A percentile compares a stretch with the other conserved stretches of the same genome.
phyloP scores from a whole-genome alignment of 305 asterid genomes.

The Andrographis paniculata region DNA sequence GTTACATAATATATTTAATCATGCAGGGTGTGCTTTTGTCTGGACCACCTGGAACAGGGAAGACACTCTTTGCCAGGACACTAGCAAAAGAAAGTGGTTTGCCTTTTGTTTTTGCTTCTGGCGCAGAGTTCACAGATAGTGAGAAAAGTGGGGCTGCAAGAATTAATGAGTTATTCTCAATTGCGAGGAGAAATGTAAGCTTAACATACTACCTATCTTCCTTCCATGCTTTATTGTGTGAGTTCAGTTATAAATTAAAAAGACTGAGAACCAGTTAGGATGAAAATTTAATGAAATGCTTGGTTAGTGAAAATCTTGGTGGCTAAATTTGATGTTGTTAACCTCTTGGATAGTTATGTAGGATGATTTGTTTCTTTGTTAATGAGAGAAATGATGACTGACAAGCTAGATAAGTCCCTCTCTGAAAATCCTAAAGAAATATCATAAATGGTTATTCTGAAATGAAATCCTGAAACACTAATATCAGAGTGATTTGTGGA shows the following conservation, averaged over 20 bases:
- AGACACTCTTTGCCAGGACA: conserved; percentile 95
- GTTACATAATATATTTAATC: conserved; percentile 10
- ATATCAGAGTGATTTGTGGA: conserved; percentile 3
- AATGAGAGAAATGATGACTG: too few species aligned
- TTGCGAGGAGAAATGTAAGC: conserved; percentile 95
- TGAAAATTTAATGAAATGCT: conserved; percentile 7
- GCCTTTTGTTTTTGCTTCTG: conserved; percentile 99
- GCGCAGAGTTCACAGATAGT: conserved; percentile 96
- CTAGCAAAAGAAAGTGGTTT: conserved; percentile 89
- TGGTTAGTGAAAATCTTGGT: conserved; percentile 6
- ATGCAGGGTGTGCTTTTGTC: conserved; percentile 94
- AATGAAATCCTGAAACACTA: conserved; percentile 5
- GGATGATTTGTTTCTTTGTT: conserved; percentile 3
- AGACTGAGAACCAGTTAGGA: conserved; percentile 9
- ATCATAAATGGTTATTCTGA: background rate
- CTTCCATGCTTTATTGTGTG: conserved; percentile 12
- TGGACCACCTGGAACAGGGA: conserved; percentile 99
- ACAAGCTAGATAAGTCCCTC: too few species aligned
- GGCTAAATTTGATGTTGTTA: conserved; percentile 7
- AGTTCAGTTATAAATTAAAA: conserved; percentile 11
- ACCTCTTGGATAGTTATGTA: conserved; percentile 1
- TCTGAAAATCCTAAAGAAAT: too few species aligned
- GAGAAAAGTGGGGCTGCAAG: conserved; percentile 95
- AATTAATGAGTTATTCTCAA: conserved; percentile 75
- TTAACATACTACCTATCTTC: conserved; percentile 13